Evolutionary conservation across 768 basidiomycete genomes (phyloP).

Genomic region (Suillus hirtellus): DNA sequence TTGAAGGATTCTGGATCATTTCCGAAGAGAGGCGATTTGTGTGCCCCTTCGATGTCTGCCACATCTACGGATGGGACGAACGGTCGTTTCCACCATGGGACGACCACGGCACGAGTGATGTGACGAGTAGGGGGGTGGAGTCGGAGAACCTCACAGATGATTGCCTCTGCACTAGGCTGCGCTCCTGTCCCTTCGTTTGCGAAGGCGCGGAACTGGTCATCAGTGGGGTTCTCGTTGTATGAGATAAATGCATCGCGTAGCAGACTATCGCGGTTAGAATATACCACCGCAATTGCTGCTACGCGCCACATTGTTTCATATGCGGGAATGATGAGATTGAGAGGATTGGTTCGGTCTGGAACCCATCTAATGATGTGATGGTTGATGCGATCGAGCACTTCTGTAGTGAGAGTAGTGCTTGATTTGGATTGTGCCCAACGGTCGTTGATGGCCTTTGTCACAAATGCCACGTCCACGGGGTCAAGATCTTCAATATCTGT

Average conservation of each 20-base stretch:
- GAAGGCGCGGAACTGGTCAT: conserved; percentile 29
- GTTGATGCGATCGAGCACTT: conserved; percentile 29
- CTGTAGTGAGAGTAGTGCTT: conserved; percentile 27
- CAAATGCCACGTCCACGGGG: conserved; percentile 33
- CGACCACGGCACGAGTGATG: conserved; percentile 35
- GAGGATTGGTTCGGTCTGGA: conserved; percentile 33
- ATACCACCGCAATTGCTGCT: conserved; percentile 43
- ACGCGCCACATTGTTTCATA: conserved; percentile 63
- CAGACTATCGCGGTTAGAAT: conserved; percentile 22
- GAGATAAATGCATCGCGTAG: conserved; percentile 26
- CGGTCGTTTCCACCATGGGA: conserved; percentile 12
- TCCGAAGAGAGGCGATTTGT: conserved; percentile 43
- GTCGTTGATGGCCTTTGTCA: conserved; percentile 42
- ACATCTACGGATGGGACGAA: conserved; percentile 12
- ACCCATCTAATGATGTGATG: conserved; percentile 40
- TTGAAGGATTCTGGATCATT: conserved; percentile 31
- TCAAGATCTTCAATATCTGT: conserved; percentile 32
- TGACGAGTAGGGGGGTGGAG: conserved; percentile 53
- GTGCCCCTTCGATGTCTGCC: conserved; percentile 26
- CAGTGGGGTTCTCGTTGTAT: conserved; percentile 32
- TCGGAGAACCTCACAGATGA: conserved; percentile 48
- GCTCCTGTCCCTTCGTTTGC: conserved; percentile 2
- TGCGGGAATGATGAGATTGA: conserved; percentile 52
- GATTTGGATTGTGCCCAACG: conserved; percentile 41
- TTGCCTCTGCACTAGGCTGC: conserved; percentile 35